Base-by-base conservation (phyloP, 352 stramenopile genomes). In the Halophytophthora batemanensis region DNA sequence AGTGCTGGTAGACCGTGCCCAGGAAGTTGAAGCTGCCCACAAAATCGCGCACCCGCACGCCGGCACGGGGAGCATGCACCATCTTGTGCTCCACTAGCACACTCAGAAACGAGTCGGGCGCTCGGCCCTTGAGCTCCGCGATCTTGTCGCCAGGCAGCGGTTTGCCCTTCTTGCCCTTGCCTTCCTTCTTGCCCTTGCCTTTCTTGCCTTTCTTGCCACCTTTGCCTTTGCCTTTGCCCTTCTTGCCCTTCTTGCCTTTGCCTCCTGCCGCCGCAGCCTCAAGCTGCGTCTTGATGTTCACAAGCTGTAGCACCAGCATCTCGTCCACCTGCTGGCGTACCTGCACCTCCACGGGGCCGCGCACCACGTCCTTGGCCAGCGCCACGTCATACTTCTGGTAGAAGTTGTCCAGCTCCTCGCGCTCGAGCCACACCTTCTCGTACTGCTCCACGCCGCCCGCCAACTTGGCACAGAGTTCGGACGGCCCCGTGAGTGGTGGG, bases 381-480 rank as follows among this genome's bases (percentile, higher is more conserved):
- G 90, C 74, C 3, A 94, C 77, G 56, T 98, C 94, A 51, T 98
- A 92, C 59, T 96, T 96, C 66, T 98, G 89, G 48, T 93, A 80
- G 59, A 97, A 95, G 56, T 97, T 96, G 65, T 93, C 72, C 15
- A 79, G 66, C 59, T 97, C 88, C 41, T 96, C 72, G 19, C 84
- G 74, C 41, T 93, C 73, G 33, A 96, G 76, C 91, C 91, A 98
- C 25, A 96, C 73, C 33, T 76, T 72, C 48, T 94, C 79, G 56
- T 95, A 98, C 43, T 88, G 63, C 1, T 51, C 28, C 10, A 95
- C 73, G 11, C 59, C 69, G 4, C 42, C 66, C 25, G 70, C 69
- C 42, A 97, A 80, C 46, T 81, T 82, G 15, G 54, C 66, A n/a
- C 88, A 93, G n/a, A 96, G 69, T 52, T 89, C 85, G 2, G 80